phyloP scores from a whole-genome alignment of 306 rosid genomes.

The Psophocarpus tetragonolobus region DNA sequence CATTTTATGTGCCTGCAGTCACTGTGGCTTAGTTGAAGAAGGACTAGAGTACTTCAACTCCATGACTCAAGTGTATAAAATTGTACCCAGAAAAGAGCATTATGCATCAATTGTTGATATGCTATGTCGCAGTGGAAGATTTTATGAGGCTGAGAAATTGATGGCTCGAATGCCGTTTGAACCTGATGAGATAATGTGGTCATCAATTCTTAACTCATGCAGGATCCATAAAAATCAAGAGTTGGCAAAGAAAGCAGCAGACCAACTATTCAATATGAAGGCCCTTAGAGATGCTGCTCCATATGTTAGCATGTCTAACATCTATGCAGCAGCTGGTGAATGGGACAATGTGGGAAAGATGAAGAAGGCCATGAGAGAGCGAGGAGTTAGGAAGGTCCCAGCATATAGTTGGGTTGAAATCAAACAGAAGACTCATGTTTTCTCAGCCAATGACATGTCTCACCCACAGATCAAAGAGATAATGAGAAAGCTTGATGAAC shows the following conservation, averaged over 20 bases:
- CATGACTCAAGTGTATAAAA: conserved; percentile 53
- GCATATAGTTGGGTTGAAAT: conserved; percentile 92
- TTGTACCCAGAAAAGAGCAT: conserved; percentile 75
- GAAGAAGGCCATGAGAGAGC: conserved; percentile 81
- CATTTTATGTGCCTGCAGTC: conserved; percentile 82
- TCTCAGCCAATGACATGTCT: conserved; percentile 62
- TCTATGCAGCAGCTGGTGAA: conserved; percentile 81
- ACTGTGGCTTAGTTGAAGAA: conserved; percentile 83
- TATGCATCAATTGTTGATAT: conserved; percentile 76
- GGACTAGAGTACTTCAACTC: conserved; percentile 61
- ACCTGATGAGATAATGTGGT: conserved; percentile 85
- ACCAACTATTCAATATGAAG: conserved; percentile 65
- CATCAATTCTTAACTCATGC: conserved; percentile 82
- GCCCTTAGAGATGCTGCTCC: conserved; percentile 75
- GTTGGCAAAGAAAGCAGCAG: conserved; percentile 77
- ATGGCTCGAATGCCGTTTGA: conserved; percentile 76
- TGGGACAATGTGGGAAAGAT: conserved; percentile 83
- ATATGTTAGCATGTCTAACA: conserved; percentile 79
- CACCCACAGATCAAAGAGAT: conserved; percentile 66
- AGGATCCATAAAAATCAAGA: conserved; percentile 81
- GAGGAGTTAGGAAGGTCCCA: conserved; percentile 75
- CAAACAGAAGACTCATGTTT: conserved; percentile 66
- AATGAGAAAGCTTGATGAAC: conserved; percentile 58
- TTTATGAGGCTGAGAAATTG: conserved; percentile 72
- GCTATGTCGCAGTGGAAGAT: conserved; percentile 74